These are phyloP conservation scores for Elsinoe batatas DNA, from an alignment of 2,329 filamentous ascomycete species.

Conservation along the genomic window DNA sequence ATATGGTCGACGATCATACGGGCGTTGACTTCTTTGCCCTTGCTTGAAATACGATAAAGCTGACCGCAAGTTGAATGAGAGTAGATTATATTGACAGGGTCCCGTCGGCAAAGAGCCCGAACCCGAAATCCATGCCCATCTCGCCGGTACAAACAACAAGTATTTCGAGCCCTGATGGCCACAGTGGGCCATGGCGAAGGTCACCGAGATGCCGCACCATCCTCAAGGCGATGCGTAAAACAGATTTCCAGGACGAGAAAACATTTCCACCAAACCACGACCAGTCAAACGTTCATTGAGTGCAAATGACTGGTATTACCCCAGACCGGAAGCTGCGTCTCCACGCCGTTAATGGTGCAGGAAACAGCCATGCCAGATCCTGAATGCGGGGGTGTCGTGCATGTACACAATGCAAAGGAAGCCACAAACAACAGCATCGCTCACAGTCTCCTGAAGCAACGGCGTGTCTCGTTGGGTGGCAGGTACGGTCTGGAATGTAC, in stretches of 20 bases:
- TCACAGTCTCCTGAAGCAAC: conserved; percentile 4
- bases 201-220: not conserved
- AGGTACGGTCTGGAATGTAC: conserved; percentile 3
- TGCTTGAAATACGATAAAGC: not conserved
- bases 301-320: not conserved
- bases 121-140: not conserved
- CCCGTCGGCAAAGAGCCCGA: not conserved
- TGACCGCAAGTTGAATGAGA: not conserved
- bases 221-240: not conserved
- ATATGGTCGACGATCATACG: not conserved
- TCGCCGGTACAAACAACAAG: not conserved
- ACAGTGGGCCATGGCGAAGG: not conserved
- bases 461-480: not conserved
- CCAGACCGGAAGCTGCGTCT: not conserved
- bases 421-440: conserved; percentile 1
- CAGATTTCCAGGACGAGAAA: not conserved
- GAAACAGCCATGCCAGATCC: not conserved
- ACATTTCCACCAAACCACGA: not conserved
- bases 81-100: not conserved
- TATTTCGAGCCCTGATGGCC: not conserved
- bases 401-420: conserved; percentile 5
- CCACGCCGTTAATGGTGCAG: not conserved
- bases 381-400: conserved; percentile 6
- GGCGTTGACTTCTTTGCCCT: not conserved
- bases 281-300: not conserved